Base-by-base conservation (phyloP, 1,284 basidiomycete species). In the Puccinia polysora region DNA sequence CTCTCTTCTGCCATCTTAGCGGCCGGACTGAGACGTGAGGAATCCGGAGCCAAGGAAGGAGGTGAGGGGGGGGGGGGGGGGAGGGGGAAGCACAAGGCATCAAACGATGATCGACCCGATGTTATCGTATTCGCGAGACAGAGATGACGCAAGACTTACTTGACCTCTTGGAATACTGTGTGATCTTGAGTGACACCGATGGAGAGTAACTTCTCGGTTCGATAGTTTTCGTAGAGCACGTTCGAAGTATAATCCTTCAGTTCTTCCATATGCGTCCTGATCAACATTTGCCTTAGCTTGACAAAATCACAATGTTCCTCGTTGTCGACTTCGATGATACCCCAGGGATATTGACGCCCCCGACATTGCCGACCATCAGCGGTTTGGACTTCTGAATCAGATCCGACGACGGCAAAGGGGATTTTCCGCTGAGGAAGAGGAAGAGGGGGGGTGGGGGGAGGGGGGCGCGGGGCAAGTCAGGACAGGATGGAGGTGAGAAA, bases 301-400 rank as follows among this genome's bases (percentile, higher is more conserved):
- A 96, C 91, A 80, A 97, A 97, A 81, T 97, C 94, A 77, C 94
- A 97, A 80, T 97, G 93, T 38, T 91, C 89, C 80, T 97, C 93
- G 78, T 97, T 96, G 83, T 97, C 93, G 60, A 97, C 94, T 81
- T 97, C 94, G 75, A 97, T 91, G 69, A 92, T 88, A 81, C 93
- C 93, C 94, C 94, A 97, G 8, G 94, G 94, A 80, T 97, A 97
- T 6, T 86, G 84, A 78, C 94, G 90, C 38, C 94, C 93, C 76
- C 94, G 88, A 67, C 95, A 91, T 81, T 87, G 83, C 75, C 91
- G 88, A 23, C 92, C 92, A 78, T 95, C 91, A 25, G 89, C 85
- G 0, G 90, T 88, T 72, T 84, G 81, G 45, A 97, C 89, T 72
- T 88, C 81, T 75, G 85, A 84, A 81, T 95, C 89, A 20, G 93